A percentile compares a stretch with the other conserved stretches of the same genome.
Conservation (phyloP, 176 grass and related monocot species). For the Aechmea fasciata region DNA sequence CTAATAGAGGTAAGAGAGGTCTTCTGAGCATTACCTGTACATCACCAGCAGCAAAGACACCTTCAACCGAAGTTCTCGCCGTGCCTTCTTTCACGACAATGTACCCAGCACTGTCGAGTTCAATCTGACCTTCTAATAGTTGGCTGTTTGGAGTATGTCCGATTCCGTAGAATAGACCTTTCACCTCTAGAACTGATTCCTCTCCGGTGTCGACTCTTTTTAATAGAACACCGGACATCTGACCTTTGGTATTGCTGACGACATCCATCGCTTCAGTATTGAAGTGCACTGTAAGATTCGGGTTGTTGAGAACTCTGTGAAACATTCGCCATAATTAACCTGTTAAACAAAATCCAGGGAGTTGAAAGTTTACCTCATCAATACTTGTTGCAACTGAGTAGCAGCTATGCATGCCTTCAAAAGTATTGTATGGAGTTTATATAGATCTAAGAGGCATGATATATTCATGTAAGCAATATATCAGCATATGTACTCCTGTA, state of each 20-base stretch:
- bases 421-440: constrained; percentile 34
- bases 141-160: constrained; percentile 95
- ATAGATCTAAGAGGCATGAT: not conserved
- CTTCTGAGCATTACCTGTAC: constrained; percentile 50
- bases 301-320: constrained; percentile 98
- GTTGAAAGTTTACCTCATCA: constrained; percentile 79
- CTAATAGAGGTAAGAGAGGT: not conserved
- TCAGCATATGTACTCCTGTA: not conserved
- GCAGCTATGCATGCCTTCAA: constrained; percentile 35
- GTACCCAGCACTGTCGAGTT: constrained; percentile 79
- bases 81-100: constrained; percentile 72
- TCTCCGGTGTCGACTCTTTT: constrained; percentile 55
- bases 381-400: constrained; percentile 50
- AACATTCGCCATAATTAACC: constrained; percentile 99
- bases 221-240: constrained; percentile 84
- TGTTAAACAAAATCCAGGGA: constrained; percentile 99
- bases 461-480: constrained; percentile 24
- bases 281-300: constrained; percentile 93
- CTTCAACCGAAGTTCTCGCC: constrained; percentile 78
- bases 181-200: constrained; percentile 65
- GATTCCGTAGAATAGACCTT: constrained; percentile 98
- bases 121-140: constrained; percentile 75
- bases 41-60: constrained; percentile 99
- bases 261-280: constrained; percentile 87
- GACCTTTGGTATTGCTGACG: constrained; percentile 70